Base-by-base conservation (phyloP, 139 green algal species). In the Haematococcus sp. region DNA sequence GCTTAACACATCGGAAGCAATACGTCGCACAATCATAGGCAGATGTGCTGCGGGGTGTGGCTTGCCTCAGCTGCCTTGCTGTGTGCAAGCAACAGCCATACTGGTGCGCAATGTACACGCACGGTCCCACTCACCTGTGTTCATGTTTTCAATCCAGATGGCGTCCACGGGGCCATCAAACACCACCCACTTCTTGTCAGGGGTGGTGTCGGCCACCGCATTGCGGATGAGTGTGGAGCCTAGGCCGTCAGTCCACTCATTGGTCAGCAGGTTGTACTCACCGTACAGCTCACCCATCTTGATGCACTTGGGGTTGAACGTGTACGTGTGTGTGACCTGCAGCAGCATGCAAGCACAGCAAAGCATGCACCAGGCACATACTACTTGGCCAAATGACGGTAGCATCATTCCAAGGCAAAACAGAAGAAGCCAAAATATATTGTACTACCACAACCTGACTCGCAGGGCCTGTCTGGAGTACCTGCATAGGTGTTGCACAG, bases 281-380 rank as follows among this genome's bases (percentile, higher is more conserved):
- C 92, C 92, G 80, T 95, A 97, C 71, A 97, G 85, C 83, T 97
- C 89, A 4, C 89, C 89, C 88, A 95, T 95, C 68, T 87, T 91
- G 76, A 97, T 93, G 84, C 86, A 93, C 82, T 97, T 97, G 66
- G 92, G 92, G 80, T 97, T 97, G 76, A 95, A 81, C 40, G 76
- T 69, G 78, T 86, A 86, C 11, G 82, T 83, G 56, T 88, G 84
- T 13, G 70, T 88, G 22, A 83, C 60, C 77, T 91, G 81, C 28
- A 35, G 60, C 11, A 27, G 40, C 7, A 19, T 49, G 40, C 7
- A 49, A 11, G 40, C 7, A 19, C 7, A 11, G 40, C 7, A 23
- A 28, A 73, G 28, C 9, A 44, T 55, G 28, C 59, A 66, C 25
- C 7, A 17, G 28, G 40, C 27, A 20, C n/a, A n/a, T n/a, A n/a